Evolutionary conservation across 192 early-diverging fungal species (phyloP), one percentile per base, ranked within the genome.

Genomic region (Backusella morwellensis): DNA sequence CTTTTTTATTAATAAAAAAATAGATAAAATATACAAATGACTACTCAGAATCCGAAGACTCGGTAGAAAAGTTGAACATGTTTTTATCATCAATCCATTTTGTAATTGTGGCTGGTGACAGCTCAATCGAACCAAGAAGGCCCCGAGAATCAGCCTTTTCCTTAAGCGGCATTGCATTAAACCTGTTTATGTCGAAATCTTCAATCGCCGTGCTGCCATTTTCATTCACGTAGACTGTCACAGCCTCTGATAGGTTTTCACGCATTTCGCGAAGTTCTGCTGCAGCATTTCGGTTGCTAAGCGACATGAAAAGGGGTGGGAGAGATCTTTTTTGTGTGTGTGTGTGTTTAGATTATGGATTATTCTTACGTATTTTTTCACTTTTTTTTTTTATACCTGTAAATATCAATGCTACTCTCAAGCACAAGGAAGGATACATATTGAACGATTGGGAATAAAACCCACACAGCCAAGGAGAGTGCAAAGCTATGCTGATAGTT

Each of bases 181-280:
- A 78, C 32, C 34, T 70, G 19, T 52, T 54, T 2, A 38, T 74
- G 59, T 88, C 86, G 80, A 94, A 94, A 75, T 94, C 90, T 7
- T 87, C 87, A 75, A 90, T 90, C 54, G 91, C 88, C 70, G 90
- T 86, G 5, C 92, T 89, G 0, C 92, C 96, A 17, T 96, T 85
- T 67, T 95, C 93, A 66, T 95, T 91, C 40, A 98, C 92, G 66
- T 94, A 81, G 0, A 85, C 81, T n/a, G 91, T 94, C 59, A 98
- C 88, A 38, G 92, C 86, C 35, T 87, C 86, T 32, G 93, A 90
- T 6, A 98, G 85, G 36, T 93, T 82, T 41, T 89, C 83, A 12
- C 97, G 91, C 75, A 91, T 87, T 15, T 72, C 81, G 17, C 93
- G 87, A 35, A 98, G 87, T 68, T 88, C 87, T 67, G 82, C 86